Conservation (phyloP, 768 basidiomycete genomes). For the Auricularia sp. region DNA sequence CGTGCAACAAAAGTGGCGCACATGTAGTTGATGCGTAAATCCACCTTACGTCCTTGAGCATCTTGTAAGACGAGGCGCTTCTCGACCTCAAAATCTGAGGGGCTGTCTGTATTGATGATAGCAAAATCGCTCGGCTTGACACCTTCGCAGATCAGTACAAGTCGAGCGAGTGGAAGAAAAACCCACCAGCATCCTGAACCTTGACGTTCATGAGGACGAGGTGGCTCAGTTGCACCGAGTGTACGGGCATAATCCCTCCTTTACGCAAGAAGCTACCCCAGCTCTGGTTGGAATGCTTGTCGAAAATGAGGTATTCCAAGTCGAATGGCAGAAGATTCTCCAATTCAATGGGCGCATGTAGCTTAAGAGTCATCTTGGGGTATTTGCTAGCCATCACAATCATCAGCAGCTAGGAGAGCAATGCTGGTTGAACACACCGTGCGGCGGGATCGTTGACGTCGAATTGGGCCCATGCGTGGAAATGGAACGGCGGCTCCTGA, state of each 20-base stretch:
- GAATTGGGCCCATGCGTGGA: constrained; percentile 84
- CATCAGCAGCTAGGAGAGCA: not conserved
- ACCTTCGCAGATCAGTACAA: constrained; percentile 32
- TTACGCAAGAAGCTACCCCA: constrained; percentile 89
- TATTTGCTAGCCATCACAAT: constrained; percentile 45
- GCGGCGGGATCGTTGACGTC: constrained; percentile 47
- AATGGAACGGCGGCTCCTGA: constrained; percentile 82
- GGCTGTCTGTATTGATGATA: constrained; percentile 90
- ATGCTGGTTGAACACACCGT: constrained; percentile 34
- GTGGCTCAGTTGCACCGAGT: constrained; percentile 87
- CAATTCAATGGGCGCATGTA: constrained; percentile 88
- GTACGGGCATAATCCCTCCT: constrained; percentile 93
- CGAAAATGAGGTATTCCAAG: constrained; percentile 90
- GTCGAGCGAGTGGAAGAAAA: not conserved
- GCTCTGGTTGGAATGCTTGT: constrained; percentile 89
- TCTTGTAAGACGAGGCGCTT: constrained; percentile 64
- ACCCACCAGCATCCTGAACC: constrained; percentile 79
- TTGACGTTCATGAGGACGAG: constrained; percentile 83
- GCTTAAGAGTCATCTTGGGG: constrained; percentile 74
- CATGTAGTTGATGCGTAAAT: constrained; percentile 85
- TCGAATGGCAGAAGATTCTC: constrained; percentile 95
- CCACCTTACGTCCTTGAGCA: constrained; percentile 60
- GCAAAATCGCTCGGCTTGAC: constrained; percentile 94
- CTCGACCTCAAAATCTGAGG: constrained; percentile 83
- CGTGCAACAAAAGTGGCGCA: constrained; percentile 29